Evolutionary conservation across 1,139 yeast species (phyloP).

Genomic region (Scheffersomyces quercinus): DNA sequence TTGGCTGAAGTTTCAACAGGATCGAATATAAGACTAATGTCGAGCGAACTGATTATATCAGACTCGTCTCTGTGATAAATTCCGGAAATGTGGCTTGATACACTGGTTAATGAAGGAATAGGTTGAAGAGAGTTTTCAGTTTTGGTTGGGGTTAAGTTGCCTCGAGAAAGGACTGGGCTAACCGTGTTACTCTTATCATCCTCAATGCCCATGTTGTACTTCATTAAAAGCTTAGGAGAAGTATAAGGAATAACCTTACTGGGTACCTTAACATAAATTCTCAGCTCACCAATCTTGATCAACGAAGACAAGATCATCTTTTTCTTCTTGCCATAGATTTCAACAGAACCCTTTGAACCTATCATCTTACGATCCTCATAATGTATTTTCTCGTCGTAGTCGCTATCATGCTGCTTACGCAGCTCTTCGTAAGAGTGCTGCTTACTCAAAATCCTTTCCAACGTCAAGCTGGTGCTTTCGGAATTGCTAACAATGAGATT

Average conservation of each 20-base stretch:
- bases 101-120: slow-evolving; percentile 10
- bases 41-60: slow-evolving; percentile 24
- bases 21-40: slow-evolving; percentile 28
- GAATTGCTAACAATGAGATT: slow-evolving; percentile 22
- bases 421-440: slow-evolving; percentile 1
- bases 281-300: slow-evolving; percentile 38
- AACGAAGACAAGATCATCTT: slow-evolving; percentile 37
- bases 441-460: background rate
- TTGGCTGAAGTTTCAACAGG: slow-evolving; percentile 20
- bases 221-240: slow-evolving; percentile 40
- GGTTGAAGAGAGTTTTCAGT: slow-evolving; percentile 14
- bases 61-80: slow-evolving; percentile 32
- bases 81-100: slow-evolving; percentile 24
- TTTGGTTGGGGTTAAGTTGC: slow-evolving; percentile 1
- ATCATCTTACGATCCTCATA: slow-evolving; percentile 30
- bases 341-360: slow-evolving; percentile 21
- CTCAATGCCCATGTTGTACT: slow-evolving; percentile 29
- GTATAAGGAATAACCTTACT: slow-evolving; percentile 36
- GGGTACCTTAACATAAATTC: slow-evolving; percentile 36
- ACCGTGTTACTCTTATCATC: slow-evolving; percentile 1
- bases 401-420: slow-evolving; percentile 6
- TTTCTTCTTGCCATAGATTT: slow-evolving; percentile 40
- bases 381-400: slow-evolving; percentile 11
- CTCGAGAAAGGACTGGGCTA: slow-evolving; percentile 4
- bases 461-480: slow-evolving; percentile 3